Evolutionary conservation across 345 rosid species (phyloP), one percentile per base, ranked within the genome.

Genomic region (Garcia nutans): DNA sequence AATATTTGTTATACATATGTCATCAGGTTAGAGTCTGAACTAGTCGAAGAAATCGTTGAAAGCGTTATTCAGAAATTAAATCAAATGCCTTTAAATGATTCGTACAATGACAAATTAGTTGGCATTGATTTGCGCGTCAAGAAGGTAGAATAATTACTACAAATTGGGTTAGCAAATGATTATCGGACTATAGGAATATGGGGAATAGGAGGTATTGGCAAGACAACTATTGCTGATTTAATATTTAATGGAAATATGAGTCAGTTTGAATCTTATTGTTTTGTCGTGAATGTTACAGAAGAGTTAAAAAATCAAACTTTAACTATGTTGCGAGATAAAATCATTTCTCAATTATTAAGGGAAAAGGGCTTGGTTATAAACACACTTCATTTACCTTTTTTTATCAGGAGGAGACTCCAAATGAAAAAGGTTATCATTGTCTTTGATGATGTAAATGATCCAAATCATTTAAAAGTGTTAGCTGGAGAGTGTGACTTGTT

Each of bases 201-300:
- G 73, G 73, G 73, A 12, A 70, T 70, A 62, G 62, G 47, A 0
- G 63, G 73, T 1, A 54, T 52, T 19, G 73, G 73, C 0, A 70
- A 70, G 23, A 31, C 73, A 52, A 37, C 63, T 55, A 16, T 55
- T 31, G 73, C 61, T 19, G 45, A 33, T 11, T 19, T 1, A 56
- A n/a, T 70, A 12, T 70, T 54, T 41, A 31, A 3, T 13, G 9
- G 16, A 41, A 55, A 31, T 7, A 19, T 10, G 22, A 5, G 10
- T n/a, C 56, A 55, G 2, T 71, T 55, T 71, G 63, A 45, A 13
- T 19, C 20, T 23, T 33, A 22, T 9, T 67, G 2, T 7, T 45
- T 45, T 52, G 56, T 52, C 12, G 0, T 3, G 1, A 52, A 52
- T 52, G 56, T 52, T 13, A 52, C 3, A 0, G 56, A 52, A 52